Percentiles rank a stretch among this genome's conserved stretches.
Evolutionary conservation across 305 asterid genomes (phyloP).

Genomic region (Fraxinus xanthoxyloides): DNA sequence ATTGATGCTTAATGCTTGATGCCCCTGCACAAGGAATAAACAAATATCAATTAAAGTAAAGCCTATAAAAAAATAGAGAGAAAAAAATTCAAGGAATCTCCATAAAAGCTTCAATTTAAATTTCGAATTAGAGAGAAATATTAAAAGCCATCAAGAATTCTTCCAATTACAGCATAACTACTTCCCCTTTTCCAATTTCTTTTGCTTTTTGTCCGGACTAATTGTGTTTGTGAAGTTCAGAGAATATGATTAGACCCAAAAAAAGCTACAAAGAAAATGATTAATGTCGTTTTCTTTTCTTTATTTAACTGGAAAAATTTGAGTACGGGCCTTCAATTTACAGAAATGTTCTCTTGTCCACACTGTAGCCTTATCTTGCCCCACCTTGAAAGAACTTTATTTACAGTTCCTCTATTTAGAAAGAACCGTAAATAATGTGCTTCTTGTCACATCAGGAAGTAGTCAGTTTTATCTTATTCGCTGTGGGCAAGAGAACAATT

Average conservation of each 20-base stretch:
- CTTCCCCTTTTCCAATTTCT: slow-evolving; percentile 7
- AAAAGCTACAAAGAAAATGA: slow-evolving; percentile 17
- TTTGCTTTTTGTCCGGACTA: slow-evolving; percentile 30
- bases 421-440: background rate
- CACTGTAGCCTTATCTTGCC: background rate
- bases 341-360: background rate
- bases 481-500: background rate
- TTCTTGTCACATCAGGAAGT: background rate
- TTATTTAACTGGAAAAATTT: background rate
- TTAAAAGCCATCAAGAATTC: slow-evolving; percentile 4
- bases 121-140: background rate
- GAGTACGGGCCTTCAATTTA: background rate
- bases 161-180: background rate
- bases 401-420: too few relatives aligned
- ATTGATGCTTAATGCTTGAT: background rate
- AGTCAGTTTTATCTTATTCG: background rate
- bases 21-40: background rate
- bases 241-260: slow-evolving; percentile 19
- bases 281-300: slow-evolving; percentile 19
- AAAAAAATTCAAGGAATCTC: background rate
- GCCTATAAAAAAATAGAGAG: background rate
- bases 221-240: slow-evolving; percentile 35
- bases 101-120: background rate
- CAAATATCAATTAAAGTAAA: background rate
- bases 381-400: too few relatives aligned